These are phyloP conservation scores for Colletotrichum trifolii DNA, from an alignment of 2,329 filamentous ascomycete genomes.

Conservation along the genomic window DNA sequence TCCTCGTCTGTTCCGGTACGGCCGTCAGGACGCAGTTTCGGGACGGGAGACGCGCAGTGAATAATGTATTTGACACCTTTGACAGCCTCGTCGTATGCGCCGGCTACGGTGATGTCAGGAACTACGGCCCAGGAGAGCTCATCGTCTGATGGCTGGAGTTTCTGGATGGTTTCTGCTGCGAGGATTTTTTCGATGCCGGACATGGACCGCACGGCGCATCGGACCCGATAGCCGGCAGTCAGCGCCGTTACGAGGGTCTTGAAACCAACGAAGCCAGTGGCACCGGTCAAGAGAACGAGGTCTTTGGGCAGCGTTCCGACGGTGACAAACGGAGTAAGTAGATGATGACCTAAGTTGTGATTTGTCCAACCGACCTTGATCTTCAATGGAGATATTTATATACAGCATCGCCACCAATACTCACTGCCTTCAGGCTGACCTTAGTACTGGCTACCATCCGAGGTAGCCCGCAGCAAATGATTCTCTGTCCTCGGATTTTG, in stretches of 20 bases:
- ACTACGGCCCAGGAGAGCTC: constrained; percentile 45
- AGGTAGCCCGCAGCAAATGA: no score
- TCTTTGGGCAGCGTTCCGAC: neutral
- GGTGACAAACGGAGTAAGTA: no score
- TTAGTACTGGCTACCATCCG: no score
- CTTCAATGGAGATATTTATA: no score
- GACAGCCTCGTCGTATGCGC: constrained; percentile 54
- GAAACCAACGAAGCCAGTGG: constrained; percentile 46
- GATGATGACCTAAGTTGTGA: no score
- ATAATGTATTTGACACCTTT: constrained; percentile 51
- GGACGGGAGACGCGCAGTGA: constrained; percentile 44
- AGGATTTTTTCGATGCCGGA: constrained; percentile 30
- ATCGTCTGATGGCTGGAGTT: constrained; percentile 25
- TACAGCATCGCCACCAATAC: no score
- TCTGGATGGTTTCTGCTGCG: constrained; percentile 27
- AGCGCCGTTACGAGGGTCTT: constrained; percentile 41
- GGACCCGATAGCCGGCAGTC: constrained; percentile 42
- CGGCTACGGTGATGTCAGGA: constrained; percentile 47
- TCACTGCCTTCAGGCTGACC: no score
- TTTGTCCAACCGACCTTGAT: no score
- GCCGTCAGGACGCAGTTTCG: neutral
- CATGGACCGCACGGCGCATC: constrained; percentile 44
- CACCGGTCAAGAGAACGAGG: constrained; percentile 43
- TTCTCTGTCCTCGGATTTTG: no score
- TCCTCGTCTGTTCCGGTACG: constrained; percentile 2